phyloP scores from a whole-genome alignment of 208 protist genomes.

The Trypanosoma rangeli region DNA sequence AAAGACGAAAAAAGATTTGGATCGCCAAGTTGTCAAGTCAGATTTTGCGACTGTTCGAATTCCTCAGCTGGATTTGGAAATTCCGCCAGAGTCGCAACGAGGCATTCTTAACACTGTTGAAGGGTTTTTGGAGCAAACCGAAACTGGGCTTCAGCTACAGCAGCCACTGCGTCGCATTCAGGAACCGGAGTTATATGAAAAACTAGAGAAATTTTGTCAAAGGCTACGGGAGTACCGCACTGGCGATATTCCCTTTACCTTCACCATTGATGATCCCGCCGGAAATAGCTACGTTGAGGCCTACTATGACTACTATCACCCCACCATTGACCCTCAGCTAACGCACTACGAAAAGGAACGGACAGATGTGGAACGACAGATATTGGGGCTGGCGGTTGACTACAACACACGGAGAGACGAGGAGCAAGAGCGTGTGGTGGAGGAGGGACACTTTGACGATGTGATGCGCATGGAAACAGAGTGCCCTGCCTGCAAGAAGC shows the following conservation, averaged over 20 bases:
- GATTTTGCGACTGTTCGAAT: slow-evolving; percentile 89
- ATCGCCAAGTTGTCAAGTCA: slow-evolving; percentile 94
- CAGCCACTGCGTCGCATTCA: slow-evolving; percentile 75
- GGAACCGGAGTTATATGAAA: slow-evolving; percentile 75
- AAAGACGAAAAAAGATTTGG: slow-evolving; percentile 81
- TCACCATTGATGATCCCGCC: slow-evolving; percentile 93
- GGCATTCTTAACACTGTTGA: slow-evolving; percentile 95
- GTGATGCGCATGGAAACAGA: slow-evolving; percentile 63
- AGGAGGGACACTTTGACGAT: slow-evolving; percentile 76
- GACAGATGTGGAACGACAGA: slow-evolving; percentile 84
- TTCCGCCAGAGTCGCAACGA: slow-evolving; percentile 86
- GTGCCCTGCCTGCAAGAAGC: slow-evolving; percentile 76
- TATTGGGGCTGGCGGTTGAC: slow-evolving; percentile 83
- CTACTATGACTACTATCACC: slow-evolving; percentile 88
- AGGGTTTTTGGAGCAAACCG: slow-evolving; percentile 88
- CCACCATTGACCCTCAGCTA: slow-evolving; percentile 84
- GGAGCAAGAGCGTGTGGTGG: slow-evolving; percentile 70
- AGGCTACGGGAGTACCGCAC: slow-evolving; percentile 61
- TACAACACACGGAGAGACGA: slow-evolving; percentile 86
- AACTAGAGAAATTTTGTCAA: slow-evolving; percentile 79
- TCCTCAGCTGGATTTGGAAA: slow-evolving; percentile 93
- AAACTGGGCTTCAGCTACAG: slow-evolving; percentile 70
- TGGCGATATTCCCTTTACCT: slow-evolving; percentile 85
- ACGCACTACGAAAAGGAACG: slow-evolving; percentile 82
- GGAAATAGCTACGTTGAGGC: slow-evolving; percentile 94